A percentile compares a stretch with the other conserved stretches of the same genome.
Conservation (phyloP, 148 eudicot genomes). For the Vaccinium myrtillus region DNA sequence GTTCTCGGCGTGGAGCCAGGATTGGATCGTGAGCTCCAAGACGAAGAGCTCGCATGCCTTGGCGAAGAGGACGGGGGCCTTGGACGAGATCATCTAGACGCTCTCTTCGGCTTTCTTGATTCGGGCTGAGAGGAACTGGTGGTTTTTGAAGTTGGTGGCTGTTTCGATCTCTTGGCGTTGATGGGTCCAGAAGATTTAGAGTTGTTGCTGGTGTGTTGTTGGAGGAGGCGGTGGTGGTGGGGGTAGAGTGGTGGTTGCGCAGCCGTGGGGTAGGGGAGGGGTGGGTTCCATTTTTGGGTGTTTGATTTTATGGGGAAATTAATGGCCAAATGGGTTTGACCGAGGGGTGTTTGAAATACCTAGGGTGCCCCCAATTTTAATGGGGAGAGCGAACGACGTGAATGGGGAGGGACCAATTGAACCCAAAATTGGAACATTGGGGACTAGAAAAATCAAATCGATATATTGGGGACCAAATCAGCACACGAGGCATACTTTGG, state of each 20-base stretch:
- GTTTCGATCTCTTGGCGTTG: slow-evolving; percentile 78
- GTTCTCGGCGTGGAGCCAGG: slow-evolving; percentile 88
- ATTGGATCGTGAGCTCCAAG: slow-evolving; percentile 69
- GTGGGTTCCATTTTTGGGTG: slow-evolving; percentile 31
- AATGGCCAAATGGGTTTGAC: not conserved
- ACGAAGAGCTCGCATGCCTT: slow-evolving; percentile 90
- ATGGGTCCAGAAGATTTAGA: slow-evolving; percentile 79
- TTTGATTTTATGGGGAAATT: not conserved
- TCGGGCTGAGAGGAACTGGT: slow-evolving; percentile 69
- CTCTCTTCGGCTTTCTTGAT: slow-evolving; percentile 93
- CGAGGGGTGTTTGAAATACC: too few species aligned
- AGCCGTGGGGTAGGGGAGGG: slow-evolving; percentile 25
- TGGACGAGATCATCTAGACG: slow-evolving; percentile 86
- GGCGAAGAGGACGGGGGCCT: slow-evolving; percentile 76
- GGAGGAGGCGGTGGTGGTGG: slow-evolving; percentile 12
- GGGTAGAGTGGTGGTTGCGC: slow-evolving; percentile 27
- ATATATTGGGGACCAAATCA: too few species aligned
- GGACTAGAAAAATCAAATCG: too few species aligned
- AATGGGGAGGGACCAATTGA: too few species aligned
- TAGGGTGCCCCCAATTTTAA: too few species aligned
- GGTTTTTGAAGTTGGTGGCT: slow-evolving; percentile 78
- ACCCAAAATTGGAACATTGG: too few species aligned
- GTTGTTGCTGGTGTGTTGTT: slow-evolving; percentile 59
- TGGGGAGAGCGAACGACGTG: too few species aligned
- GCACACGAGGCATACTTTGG: too few species aligned